These are phyloP conservation scores for Lasiosphaeria hispida DNA, from an alignment of 495 filamentous ascomycete species.

Conservation along the genomic window DNA sequence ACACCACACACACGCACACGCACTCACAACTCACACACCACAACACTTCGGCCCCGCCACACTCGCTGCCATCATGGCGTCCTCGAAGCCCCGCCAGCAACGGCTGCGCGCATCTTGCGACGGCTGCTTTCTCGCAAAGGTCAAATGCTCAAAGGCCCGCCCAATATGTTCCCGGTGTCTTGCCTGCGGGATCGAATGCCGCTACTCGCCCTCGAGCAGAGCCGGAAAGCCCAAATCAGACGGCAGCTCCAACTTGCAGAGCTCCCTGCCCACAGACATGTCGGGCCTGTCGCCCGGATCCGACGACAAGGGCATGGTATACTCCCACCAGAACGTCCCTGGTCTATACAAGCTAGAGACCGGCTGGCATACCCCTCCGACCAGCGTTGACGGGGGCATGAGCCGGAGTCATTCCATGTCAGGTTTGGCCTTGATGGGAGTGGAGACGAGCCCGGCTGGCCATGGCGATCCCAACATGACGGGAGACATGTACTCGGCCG, in stretches of 20 bases:
- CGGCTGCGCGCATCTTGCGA: conserved; percentile 53
- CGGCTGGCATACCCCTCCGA: conserved; percentile 36
- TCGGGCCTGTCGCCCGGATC: conserved; percentile 21
- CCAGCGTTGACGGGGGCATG: conserved; percentile 35
- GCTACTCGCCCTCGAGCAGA: conserved; percentile 50
- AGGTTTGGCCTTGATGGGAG: conserved; percentile 31
- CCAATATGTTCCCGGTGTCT: conserved; percentile 51
- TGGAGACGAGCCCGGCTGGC: conserved; percentile 26
- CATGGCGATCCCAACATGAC: conserved; percentile 31
- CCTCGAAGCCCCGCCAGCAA: conserved; percentile 37
- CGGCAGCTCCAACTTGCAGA: conserved; percentile 27
- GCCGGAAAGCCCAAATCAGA: conserved; percentile 46
- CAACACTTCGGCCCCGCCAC: not conserved
- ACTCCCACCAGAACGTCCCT: conserved; percentile 21
- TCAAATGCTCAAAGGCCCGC: conserved; percentile 52
- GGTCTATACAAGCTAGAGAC: conserved; percentile 31
- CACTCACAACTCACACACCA: not conserved
- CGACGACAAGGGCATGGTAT: conserved; percentile 30
- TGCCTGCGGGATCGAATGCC: conserved; percentile 44
- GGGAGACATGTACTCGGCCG: conserved; percentile 32
- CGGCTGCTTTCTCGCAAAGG: conserved; percentile 54
- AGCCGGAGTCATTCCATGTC: conserved; percentile 37
- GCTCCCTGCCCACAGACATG: conserved; percentile 18
- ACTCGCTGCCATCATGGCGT: conserved; percentile 27
- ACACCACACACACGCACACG: too few relatives aligned